phyloP scores from a whole-genome alignment of 805 yeast species.

The Candida silvicultrix region DNA sequence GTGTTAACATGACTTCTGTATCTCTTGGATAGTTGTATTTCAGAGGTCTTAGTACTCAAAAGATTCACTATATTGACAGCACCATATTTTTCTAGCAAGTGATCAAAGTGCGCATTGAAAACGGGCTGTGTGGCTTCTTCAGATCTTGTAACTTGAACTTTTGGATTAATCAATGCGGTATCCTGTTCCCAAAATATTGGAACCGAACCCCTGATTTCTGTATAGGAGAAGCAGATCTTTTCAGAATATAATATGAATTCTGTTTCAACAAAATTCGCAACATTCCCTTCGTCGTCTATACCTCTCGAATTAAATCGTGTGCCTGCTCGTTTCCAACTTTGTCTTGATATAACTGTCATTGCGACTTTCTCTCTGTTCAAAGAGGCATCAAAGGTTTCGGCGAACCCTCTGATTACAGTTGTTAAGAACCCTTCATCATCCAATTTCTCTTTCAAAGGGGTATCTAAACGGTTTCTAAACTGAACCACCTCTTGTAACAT shows the following conservation, averaged over 20 bases:
- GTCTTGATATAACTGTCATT: constrained; percentile 82
- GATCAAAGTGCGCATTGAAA: constrained; percentile 74
- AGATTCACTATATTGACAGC: constrained; percentile 86
- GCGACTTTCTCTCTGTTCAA: constrained; percentile 33
- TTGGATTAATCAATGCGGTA: constrained; percentile 83
- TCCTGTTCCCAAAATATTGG: constrained; percentile 99
- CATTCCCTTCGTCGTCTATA: constrained; percentile 84
- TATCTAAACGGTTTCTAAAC: constrained; percentile 66
- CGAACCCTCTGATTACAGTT: constrained; percentile 92
- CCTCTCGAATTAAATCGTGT: constrained; percentile 95
- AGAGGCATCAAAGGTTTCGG: constrained; percentile 57
- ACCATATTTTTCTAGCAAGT: constrained; percentile 69
- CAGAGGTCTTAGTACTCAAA: constrained; percentile 74
- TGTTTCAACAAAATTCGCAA: constrained; percentile 90
- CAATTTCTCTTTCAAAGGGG: constrained; percentile 47
- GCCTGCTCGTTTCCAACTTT: constrained; percentile 97
- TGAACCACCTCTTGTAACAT: constrained; percentile 78
- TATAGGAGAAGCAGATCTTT: constrained; percentile 60
- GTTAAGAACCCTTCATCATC: constrained; percentile 81
- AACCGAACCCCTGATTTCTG: constrained; percentile 91
- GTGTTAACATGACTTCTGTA: constrained; percentile 54
- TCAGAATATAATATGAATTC: constrained; percentile 66
- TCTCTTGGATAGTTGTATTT: constrained; percentile 61
- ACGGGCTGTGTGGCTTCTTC: constrained; percentile 89
- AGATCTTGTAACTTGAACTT: constrained; percentile 83